Evolutionary conservation across 2,329 filamentous ascomycete species (phyloP), one percentile per base, ranked within the genome.

Genomic region (Pseudogymnoascus sp.): DNA sequence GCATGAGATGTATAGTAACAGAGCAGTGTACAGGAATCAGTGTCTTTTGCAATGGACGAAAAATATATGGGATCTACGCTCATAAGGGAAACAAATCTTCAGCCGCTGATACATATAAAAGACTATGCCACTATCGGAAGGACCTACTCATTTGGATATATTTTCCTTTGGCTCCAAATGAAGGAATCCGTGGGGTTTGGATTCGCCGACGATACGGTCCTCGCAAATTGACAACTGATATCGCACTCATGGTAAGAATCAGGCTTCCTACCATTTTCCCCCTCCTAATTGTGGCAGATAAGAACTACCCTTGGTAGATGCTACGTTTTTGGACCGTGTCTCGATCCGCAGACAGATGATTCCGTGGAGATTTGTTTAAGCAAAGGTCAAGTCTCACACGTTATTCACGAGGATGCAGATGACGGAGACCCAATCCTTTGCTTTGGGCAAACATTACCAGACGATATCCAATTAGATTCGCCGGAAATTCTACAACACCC

Each of bases 21-120:
- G 16, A 61, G 34, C n/a, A 45, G 10, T 37, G 36, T 11, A 61
- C 60, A 37, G 36, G 60, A 26, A 34, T 61, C 36, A 61, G 60
- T 61, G 21, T 61, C 8, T 61, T 61, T 26, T 61, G 60, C 39
- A 40, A 34, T 21, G 29, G 34, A n/a, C 23, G 16, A 16, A 26
- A 26, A 61, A 61, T 40, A 36, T 61, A 61, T 61, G 60, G 60
- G 16, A 61, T 61, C 39, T 39, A 61, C 36, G 60, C 60, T 23
- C 60, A 61, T 61, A 61, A 34, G 39, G 31, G 16, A 18, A 26
- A 23, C 18, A 18, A 14, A 12, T 26, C 60, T 16, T 40, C 12
- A 61, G 34, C 60, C 10, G 36, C 39, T n/a, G 29, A 61, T 26
- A 40, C 8, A 12, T 61, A 61, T 61, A 16, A 26, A 39, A 45